Percentiles rank a stretch among this genome's conserved stretches.
Conservation (phyloP, 2,329 filamentous ascomycete genomes). For the Fusarium secorum region DNA sequence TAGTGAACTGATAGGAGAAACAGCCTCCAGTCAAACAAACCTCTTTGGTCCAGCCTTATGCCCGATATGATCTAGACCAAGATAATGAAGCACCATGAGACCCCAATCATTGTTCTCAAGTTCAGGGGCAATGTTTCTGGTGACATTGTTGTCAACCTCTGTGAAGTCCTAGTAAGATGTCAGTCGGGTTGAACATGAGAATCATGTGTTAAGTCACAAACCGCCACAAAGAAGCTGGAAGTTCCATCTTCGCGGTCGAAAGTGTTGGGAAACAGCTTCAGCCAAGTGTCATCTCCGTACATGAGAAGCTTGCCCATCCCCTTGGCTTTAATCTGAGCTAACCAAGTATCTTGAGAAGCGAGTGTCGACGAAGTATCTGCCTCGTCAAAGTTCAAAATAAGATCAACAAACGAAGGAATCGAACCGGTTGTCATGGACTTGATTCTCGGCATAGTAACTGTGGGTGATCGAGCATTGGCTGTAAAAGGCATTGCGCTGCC, state of each 20-base stretch:
- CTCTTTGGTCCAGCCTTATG: conserved; percentile 92
- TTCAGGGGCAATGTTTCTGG: conserved; percentile 83
- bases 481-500: conserved; percentile 92
- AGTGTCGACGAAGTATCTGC: conserved; percentile 90
- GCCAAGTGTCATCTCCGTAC: conserved; percentile 98
- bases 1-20: neutral
- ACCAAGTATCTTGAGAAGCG: conserved; percentile 91
- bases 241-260: conserved; percentile 92
- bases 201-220: conserved; percentile 57
- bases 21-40: conserved; percentile 50
- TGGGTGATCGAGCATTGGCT: conserved; percentile 93
- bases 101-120: conserved; percentile 84
- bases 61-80: conserved; percentile 96
- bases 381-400: conserved; percentile 96
- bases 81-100: conserved; percentile 92
- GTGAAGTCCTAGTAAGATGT: conserved; percentile 78
- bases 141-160: conserved; percentile 97
- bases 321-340: conserved; percentile 86
- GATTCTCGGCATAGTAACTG: conserved; percentile 96
- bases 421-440: conserved; percentile 98
- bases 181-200: neutral
- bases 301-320: conserved; percentile 80
- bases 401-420: conserved; percentile 96
- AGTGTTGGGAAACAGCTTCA: conserved; percentile 91
- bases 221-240: conserved; percentile 97